Conservation (phyloP, 73 alveolate genomes). For the Symbiodinium pilosum region DNA sequence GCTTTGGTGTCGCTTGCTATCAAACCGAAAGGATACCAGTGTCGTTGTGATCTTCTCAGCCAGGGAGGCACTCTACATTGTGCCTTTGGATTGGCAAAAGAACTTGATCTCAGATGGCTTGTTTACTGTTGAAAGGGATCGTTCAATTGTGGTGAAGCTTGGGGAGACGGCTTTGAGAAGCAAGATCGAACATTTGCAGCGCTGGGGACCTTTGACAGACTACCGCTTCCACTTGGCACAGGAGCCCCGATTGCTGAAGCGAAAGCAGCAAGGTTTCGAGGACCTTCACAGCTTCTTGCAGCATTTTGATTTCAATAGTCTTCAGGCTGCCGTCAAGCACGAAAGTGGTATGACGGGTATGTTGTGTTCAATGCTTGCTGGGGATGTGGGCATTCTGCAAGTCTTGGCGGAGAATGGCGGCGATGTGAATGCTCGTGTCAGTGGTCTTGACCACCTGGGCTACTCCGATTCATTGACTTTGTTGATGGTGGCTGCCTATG, state of each 20-base stretch:
- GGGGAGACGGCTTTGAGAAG: conserved; percentile 47
- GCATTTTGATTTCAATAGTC: background rate
- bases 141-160: conserved; percentile 38
- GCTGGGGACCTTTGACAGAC: background rate
- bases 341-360: conserved; percentile 42
- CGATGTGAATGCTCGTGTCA: conserved; percentile 26
- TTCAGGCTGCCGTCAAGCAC: conserved; percentile 4
- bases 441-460: conserved; percentile 19
- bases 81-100: conserved; percentile 50
- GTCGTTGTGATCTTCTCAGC: conserved; percentile 8
- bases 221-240: conserved; percentile 53
- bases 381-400: conserved; percentile 3
- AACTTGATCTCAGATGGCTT: conserved; percentile 43
- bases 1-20: conserved; percentile 65
- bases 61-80: conserved; percentile 30
- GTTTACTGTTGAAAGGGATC: conserved; percentile 69
- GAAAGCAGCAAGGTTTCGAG: background rate
- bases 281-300: background rate
- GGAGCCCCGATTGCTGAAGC: conserved; percentile 1
- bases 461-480: background rate
- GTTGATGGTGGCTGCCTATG: conserved; percentile 19
- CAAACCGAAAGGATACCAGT: conserved; percentile 20
- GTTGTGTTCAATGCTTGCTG: background rate
- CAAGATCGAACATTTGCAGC: conserved; percentile 3
- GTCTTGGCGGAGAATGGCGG: background rate